A percentile compares a stretch with the other conserved stretches of the same genome.
Conservation (phyloP, 108 stramenopile species). For the Pseudonitzschia pungens region DNA sequence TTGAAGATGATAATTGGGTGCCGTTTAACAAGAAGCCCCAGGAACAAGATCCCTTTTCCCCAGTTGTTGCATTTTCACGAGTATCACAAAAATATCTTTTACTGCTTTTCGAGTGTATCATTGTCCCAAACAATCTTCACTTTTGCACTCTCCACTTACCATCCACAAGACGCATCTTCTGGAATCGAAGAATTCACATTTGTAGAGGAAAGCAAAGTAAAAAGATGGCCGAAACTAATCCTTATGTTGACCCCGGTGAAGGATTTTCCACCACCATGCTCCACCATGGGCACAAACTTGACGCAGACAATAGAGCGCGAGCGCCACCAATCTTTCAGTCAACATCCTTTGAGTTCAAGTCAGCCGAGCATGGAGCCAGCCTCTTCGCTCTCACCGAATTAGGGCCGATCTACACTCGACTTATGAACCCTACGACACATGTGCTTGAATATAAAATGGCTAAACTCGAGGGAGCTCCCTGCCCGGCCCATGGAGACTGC, state of each 20-base stretch:
- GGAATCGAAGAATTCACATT: not conserved
- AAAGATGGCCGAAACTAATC: conserved; percentile 3
- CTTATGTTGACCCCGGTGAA: conserved; percentile 11
- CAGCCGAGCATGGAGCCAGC: conserved; percentile 77
- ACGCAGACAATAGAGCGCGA: conserved; percentile 55
- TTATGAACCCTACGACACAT: conserved; percentile 71
- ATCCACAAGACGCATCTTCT: no score
- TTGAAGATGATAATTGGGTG: no score
- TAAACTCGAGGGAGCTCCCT: conserved; percentile 71
- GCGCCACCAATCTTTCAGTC: conserved; percentile 81
- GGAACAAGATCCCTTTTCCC: no score
- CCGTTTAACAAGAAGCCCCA: no score
- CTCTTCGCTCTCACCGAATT: conserved; percentile 85
- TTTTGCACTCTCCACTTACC: no score
- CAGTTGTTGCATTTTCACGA: no score
- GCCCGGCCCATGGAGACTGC: conserved; percentile 29
- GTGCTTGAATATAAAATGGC: conserved; percentile 74
- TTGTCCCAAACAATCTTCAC: no score
- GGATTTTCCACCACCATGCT: conserved; percentile 73
- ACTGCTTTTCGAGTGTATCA: no score
- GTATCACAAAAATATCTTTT: no score
- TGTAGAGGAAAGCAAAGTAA: not conserved
- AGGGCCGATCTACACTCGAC: conserved; percentile 84
- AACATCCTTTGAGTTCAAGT: conserved; percentile 70
- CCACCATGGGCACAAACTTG: conserved; percentile 72